A percentile compares a stretch with the other conserved stretches of the same genome.
These are phyloP conservation scores for Senna siamea DNA, from an alignment of 306 rosid genomes.

Conservation along the genomic window DNA sequence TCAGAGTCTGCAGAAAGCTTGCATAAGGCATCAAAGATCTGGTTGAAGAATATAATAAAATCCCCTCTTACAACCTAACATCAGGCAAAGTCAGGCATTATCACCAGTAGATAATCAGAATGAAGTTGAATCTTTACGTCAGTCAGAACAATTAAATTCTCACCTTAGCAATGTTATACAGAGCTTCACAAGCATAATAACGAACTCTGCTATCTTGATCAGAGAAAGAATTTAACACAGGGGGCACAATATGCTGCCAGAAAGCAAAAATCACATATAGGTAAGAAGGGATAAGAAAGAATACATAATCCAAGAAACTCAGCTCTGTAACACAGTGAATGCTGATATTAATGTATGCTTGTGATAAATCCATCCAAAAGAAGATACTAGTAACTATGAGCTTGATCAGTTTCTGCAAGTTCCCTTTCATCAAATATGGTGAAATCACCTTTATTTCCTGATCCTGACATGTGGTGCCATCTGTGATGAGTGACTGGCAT, in stretches of 20 bases:
- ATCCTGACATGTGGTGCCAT: slow-evolving; percentile 12
- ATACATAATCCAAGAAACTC: neutral
- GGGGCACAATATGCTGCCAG: slow-evolving; percentile 92
- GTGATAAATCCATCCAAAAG: neutral
- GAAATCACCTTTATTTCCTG: slow-evolving; percentile 15
- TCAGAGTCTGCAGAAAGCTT: slow-evolving; percentile 98
- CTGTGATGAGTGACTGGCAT: slow-evolving; percentile 17
- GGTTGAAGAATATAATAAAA: slow-evolving; percentile 90
- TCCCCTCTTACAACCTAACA: slow-evolving; percentile 99
- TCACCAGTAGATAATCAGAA: slow-evolving; percentile 34
- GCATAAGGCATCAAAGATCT: slow-evolving; percentile 97
- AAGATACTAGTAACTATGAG: neutral
- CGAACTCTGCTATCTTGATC: slow-evolving; percentile 99
- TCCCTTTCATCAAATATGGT: neutral
- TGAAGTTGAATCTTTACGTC: slow-evolving; percentile 25
- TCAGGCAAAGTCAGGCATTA: slow-evolving; percentile 40
- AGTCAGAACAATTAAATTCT: slow-evolving; percentile 35
- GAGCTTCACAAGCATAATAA: slow-evolving; percentile 97
- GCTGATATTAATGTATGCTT: neutral
- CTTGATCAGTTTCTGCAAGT: neutral
- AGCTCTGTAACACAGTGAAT: neutral
- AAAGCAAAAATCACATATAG: slow-evolving; percentile 29
- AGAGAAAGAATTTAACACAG: slow-evolving; percentile 82
- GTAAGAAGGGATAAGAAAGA: slow-evolving; percentile 28
- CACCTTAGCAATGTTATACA: slow-evolving; percentile 98